Conservation (phyloP, 176 grass and related monocot genomes). For the Aegilops sharonensis region DNA sequence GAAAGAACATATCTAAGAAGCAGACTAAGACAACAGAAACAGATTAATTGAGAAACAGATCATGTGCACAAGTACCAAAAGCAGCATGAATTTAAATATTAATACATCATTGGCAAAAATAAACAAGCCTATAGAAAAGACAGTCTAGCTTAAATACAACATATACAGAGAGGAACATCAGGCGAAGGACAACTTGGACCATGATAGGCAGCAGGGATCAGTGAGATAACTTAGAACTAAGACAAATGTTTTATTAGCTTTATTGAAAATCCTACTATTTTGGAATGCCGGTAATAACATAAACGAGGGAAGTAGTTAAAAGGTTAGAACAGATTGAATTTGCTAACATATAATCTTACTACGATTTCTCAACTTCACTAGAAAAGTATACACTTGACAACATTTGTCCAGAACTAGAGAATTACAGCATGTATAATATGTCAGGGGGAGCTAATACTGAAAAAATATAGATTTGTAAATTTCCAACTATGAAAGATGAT, state of each 20-base stretch:
- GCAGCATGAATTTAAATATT: background rate
- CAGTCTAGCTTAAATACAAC: constrained; percentile 5
- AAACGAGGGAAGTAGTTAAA: constrained; percentile 11
- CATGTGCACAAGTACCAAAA: background rate
- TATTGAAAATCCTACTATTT: background rate
- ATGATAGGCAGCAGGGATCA: background rate
- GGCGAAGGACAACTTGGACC: constrained; percentile 3
- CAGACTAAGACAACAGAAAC: constrained; percentile 18
- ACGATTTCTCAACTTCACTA: background rate
- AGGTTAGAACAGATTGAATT: constrained; percentile 9
- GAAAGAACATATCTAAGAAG: background rate
- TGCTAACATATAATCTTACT: background rate
- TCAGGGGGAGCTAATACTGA: background rate
- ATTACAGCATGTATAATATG: background rate
- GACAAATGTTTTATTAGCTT: background rate
- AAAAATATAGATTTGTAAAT: constrained; percentile 14
- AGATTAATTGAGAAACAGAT: background rate
- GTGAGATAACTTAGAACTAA: constrained; percentile 1
- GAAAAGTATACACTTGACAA: background rate
- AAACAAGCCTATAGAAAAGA: constrained; percentile 8
- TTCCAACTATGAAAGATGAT: constrained; percentile 2
- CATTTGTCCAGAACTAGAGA: background rate
- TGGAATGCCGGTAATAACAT: background rate
- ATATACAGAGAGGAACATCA: background rate
- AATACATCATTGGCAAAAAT: background rate